phyloP scores from a whole-genome alignment of 495 filamentous ascomycete species.

The Talaromyces proteolyticus region DNA sequence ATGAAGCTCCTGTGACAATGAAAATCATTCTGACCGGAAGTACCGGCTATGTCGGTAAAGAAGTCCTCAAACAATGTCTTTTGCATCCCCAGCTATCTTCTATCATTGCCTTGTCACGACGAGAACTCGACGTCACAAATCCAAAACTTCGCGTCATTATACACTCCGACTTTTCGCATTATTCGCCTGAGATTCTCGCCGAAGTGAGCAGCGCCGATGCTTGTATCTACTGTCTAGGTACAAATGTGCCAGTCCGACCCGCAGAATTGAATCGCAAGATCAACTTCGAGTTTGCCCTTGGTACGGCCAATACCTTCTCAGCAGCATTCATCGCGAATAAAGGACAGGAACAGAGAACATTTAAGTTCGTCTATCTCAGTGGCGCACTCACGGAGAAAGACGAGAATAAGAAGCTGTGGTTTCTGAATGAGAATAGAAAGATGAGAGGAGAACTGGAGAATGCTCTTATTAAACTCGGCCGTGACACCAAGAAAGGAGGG shows the following conservation, averaged over 20 bases:
- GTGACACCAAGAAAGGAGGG: not conserved
- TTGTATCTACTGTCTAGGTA: slow-evolving; percentile 41
- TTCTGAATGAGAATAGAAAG: slow-evolving; percentile 20
- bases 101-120: slow-evolving; percentile 41
- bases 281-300: slow-evolving; percentile 36
- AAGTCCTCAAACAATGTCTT: slow-evolving; percentile 42
- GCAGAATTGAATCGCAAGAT: slow-evolving; percentile 13
- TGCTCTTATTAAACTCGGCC: not conserved
- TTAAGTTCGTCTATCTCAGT: slow-evolving; percentile 48
- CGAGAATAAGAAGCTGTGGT: slow-evolving; percentile 33
- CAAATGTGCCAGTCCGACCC: not conserved
- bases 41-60: slow-evolving; percentile 46
- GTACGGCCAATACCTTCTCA: slow-evolving; percentile 34
- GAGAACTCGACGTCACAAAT: slow-evolving; percentile 20
- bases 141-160: slow-evolving; percentile 37
- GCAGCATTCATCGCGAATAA: not conserved
- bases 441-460: not conserved
- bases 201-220: slow-evolving; percentile 42
- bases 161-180: slow-evolving; percentile 39
- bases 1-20: too few species aligned
- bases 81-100: slow-evolving; percentile 37
- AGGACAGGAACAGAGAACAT: slow-evolving; percentile 16
- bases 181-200: slow-evolving; percentile 23
- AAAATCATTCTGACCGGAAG: slow-evolving; percentile 47
- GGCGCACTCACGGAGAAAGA: slow-evolving; percentile 41